Base-by-base conservation (phyloP, 768 basidiomycete genomes). In the Suillus americanus region DNA sequence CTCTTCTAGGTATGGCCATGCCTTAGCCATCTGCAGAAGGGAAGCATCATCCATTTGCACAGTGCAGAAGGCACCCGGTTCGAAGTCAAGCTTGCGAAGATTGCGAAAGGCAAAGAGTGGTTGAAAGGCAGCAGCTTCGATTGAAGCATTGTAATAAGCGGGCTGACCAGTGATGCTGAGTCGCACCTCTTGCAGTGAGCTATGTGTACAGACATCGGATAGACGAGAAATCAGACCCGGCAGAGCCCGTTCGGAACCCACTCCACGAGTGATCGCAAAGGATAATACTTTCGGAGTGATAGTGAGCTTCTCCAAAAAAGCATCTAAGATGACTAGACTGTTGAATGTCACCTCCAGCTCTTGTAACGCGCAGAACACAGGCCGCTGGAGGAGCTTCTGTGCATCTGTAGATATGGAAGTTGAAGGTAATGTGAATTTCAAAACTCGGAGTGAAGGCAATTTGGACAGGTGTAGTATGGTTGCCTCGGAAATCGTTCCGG, bases 11-110 rank as follows among this genome's bases (percentile, higher is more conserved):
- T 9, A 16, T 10, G 50, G 50, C 50, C 50, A 51, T 28, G 28
- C 50, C 50, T 28, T 51, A 28, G 50, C 50, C 50, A 51, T 51
- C 50, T 51, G 25, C 28, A 51, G 12, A n/a, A 64, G 45, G 45
- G 20, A 13, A 59, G 16, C 23, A 7, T 63, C 41, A 33, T 61
- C 35, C 18, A 63, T 45, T 5, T 7, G 35, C 37, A 38, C 37
- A 14, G 6, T 48, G n/a, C 23, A 23, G 23, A 12, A 13, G n/a
- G 25, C 10, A 20, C 18, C 43, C 20, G 43, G 20, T 38, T 3
- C 3, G 56, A 40, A 57, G 56, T 57, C 16, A 23, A 57, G 38
- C 25, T 18, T 25, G 37, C 56, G 56, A 40, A 57, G 23, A 35
- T 57, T 57, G n/a, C 8, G 56, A 2, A 40, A 40, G 9, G 56